Percentiles rank a stretch among this genome's conserved stretches.
Conservation (phyloP, 208 protist species). For the Acanthamoeba triangularis region DNA sequence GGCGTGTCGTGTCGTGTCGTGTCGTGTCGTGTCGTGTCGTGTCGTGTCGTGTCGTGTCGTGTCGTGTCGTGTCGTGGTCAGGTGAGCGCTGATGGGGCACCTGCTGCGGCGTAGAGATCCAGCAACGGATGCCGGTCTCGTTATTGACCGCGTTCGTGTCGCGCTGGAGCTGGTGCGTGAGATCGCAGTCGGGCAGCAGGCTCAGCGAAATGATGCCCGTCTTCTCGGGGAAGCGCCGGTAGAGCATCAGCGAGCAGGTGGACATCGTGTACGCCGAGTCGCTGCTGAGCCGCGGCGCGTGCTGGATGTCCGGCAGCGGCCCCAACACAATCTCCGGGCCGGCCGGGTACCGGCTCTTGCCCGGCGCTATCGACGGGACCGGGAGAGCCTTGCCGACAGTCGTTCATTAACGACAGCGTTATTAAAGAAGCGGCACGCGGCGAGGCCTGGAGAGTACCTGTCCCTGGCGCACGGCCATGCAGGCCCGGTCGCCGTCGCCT, state of each 20-base stretch:
- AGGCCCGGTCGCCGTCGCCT: background rate
- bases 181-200: slow-evolving; percentile 55
- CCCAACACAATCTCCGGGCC: slow-evolving; percentile 18
- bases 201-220: slow-evolving; percentile 21
- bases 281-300: slow-evolving; percentile 42
- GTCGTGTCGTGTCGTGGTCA: background rate
- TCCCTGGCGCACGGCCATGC: slow-evolving; percentile 54
- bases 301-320: slow-evolving; percentile 51
- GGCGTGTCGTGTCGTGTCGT: too few species aligned
- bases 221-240: slow-evolving; percentile 38
- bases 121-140: slow-evolving; percentile 39
- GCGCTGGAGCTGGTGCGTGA: slow-evolving; percentile 30
- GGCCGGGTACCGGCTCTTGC: background rate
- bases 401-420: background rate
- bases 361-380: background rate
- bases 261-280: slow-evolving; percentile 8
- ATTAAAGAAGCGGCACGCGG: background rate
- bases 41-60: too few species aligned
- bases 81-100: background rate
- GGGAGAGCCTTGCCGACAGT: background rate
- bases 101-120: slow-evolving; percentile 55
- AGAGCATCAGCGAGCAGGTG: slow-evolving; percentile 16
- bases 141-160: background rate
- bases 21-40: too few species aligned
- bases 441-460: background rate